Evolutionary conservation across 768 basidiomycete genomes (phyloP), one percentile per base, ranked within the genome.

Genomic region (Boletus pseudo-olivaceus): DNA sequence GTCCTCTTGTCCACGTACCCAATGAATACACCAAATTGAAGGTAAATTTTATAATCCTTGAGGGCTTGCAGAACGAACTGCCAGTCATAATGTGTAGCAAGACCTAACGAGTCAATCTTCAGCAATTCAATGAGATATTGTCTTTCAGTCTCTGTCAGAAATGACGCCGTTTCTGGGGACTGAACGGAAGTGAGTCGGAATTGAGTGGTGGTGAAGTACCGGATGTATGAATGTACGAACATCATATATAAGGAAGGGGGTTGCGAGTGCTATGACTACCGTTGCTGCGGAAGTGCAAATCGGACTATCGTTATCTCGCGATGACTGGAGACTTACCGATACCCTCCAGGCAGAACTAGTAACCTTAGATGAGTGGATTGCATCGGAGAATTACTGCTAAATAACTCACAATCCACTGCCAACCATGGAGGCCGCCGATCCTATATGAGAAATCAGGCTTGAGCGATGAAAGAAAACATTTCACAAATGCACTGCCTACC

Each of bases 241-340:
- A 62, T 84, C 81, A 48, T 79, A 66, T 64, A 85, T 76, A 59
- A 74, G 73, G 67, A 79, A 83, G 64, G 71, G 79, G 5, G 61
- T 51, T 8, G 26, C 12, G 7, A 62, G 45, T 17, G 68, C 59
- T 20, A 34, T 5, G 34, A 60, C 20, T 50, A 60, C 50, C 4
- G 59, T 60, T 15, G 15, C 59, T 60, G 30, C 8, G 12, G 30
- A 32, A 8, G 42, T 30, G 29, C 14, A 39, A n/a, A 43, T 62
- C 39, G 35, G 55, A 27, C 23, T 3, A 30, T 43, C 4, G 12
- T 27, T 11, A 32, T 23, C 34, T 11, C 8, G 11, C 12, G 26
- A 48, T 48, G 26, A 37, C 11, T 3, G 17, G 32, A 12, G 5
- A 39, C 53, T 58, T 26, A 58, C 66, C 51, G 7, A 57, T 37